Evolutionary conservation across 1,139 yeast species (phyloP).

Genomic region (Candida glucosophila): DNA sequence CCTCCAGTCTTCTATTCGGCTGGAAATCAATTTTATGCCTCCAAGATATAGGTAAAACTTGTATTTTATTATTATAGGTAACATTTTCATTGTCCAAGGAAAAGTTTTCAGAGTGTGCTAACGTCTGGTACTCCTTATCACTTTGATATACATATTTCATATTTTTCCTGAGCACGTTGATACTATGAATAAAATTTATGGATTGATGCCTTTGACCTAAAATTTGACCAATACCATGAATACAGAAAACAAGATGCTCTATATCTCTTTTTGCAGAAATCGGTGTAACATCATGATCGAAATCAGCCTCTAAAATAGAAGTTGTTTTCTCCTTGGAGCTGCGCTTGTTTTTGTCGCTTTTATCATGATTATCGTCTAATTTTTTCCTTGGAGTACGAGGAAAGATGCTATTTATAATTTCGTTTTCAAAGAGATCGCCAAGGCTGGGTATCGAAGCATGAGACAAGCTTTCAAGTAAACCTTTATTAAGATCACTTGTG

Average conservation of each 20-base stretch:
- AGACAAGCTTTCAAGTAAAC: constrained; percentile 22
- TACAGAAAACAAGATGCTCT: constrained; percentile 74
- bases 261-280: constrained; percentile 42
- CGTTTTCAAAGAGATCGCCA: constrained; percentile 24
- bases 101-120: constrained; percentile 12
- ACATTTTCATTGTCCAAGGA: constrained; percentile 10
- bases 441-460: constrained; percentile 20
- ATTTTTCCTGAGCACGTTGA: constrained; percentile 59
- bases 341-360: constrained; percentile 7
- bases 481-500: constrained; percentile 18
- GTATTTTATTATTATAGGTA: constrained; percentile 48
- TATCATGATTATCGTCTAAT: constrained; percentile 6
- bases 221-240: constrained; percentile 93
- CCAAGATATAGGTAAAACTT: constrained; percentile 76
- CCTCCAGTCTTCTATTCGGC: constrained; percentile 31
- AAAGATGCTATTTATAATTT: constrained; percentile 11
- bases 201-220: constrained; percentile 73
- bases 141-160: constrained; percentile 49
- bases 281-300: constrained; percentile 25
- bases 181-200: constrained; percentile 80
- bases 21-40: constrained; percentile 60
- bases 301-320: constrained; percentile 45
- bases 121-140: constrained; percentile 31
- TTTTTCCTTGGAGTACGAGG: not conserved
- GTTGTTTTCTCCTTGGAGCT: constrained; percentile 20